Evolutionary conservation across 306 rosid species (phyloP), one percentile per base, ranked within the genome.

Genomic region (Comarum palustre): DNA sequence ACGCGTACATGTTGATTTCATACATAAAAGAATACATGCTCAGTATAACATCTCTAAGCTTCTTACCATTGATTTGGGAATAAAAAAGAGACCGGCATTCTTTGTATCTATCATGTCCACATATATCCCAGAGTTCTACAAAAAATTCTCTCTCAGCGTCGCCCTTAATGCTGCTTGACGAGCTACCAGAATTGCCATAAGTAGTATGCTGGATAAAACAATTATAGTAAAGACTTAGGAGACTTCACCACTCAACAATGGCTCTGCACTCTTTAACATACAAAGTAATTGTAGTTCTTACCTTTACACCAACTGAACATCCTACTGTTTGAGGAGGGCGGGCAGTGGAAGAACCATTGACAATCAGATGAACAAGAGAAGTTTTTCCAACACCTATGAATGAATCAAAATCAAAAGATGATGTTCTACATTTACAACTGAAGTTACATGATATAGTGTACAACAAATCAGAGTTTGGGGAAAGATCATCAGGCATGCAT

Each of bases 121-220:
- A 91, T 63, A 95, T 91, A 87, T 95, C 99, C 99, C 99, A 95
- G 54, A 95, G 93, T 81, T 95, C 99, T 71, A 95, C 84, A 41
- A 95, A 95, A 78, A 95, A 91, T 73, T 91, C 92, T 81, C 99
- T 91, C 83, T 91, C 96, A 20, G 92, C 74, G 59, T 91, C 97
- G 69, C 96, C 92, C 66, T 84, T 86, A 54, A 95, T 84, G 83
- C 93, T 86, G 82, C 84, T 88, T 62, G 99, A 95, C 77, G 99
- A 90, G 86, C 97, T 91, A 67, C 93, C 96, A 22, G 87, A 82
- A 78, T 81, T 91, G 75, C 95, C 96, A 76, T 87, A 87, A 57
- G 91, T 83, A 57, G 80, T 87, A 75, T 87, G 90, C 99, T 95
- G 87, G 63, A 73, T 50, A 14, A 61, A 60, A 82, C 58, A 6